Evolutionary conservation across 352 stramenopile genomes (phyloP).

Genomic region (Globisporangium emineosum): DNA sequence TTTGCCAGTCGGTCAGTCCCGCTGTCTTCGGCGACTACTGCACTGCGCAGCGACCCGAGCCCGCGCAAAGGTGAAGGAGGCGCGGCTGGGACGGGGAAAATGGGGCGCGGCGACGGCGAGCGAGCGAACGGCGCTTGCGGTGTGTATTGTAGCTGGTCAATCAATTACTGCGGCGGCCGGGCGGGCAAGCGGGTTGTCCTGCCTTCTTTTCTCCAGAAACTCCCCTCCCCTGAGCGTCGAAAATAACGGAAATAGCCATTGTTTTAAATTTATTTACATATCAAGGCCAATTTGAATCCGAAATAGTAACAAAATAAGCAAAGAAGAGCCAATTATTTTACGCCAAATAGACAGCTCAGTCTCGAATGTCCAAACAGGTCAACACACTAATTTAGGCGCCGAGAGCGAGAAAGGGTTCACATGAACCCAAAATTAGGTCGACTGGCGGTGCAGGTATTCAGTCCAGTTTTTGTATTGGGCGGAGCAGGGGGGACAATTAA

Average conservation of each 20-base stretch:
- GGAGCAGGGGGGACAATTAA: too few relatives aligned
- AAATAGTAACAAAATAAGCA: not conserved
- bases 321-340: not conserved
- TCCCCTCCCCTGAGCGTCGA: not conserved
- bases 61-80: constrained; percentile 5
- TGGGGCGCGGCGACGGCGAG: constrained; percentile 5
- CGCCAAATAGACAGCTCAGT: not conserved
- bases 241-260: not conserved
- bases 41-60: constrained; percentile 5
- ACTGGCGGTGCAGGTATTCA: constrained; percentile 1
- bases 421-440: constrained; percentile 1
- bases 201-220: constrained; percentile 1
- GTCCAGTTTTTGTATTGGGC: not conserved
- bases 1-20: constrained; percentile 1
- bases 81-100: constrained; percentile 5
- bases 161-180: constrained; percentile 2
- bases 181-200: not conserved
- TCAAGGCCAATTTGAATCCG: too few relatives aligned
- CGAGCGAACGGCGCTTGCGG: constrained; percentile 6
- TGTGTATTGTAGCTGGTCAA: constrained; percentile 9
- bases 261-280: too few relatives aligned
- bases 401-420: not conserved
- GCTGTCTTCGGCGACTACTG: not conserved
- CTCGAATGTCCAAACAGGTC: constrained; percentile 9
- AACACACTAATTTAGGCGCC: not conserved